These are phyloP conservation scores for Fusarium sp. DNA, from an alignment of 2,329 filamentous ascomycete genomes.

Conservation along the genomic window DNA sequence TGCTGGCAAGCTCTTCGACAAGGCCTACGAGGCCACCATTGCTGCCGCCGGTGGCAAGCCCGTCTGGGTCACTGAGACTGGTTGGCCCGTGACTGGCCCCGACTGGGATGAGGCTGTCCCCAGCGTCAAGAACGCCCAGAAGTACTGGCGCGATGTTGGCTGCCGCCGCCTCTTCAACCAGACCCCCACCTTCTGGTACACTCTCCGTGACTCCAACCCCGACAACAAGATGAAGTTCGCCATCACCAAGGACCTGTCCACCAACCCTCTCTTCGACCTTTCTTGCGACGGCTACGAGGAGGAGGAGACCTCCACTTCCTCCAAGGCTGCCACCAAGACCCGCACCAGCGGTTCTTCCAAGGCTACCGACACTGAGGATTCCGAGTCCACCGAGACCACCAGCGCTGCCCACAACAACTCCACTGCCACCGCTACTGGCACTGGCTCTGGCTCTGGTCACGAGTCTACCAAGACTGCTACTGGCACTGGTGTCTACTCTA, in stretches of 20 bases:
- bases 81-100: constrained; percentile 70
- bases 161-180: constrained; percentile 69
- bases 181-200: constrained; percentile 71
- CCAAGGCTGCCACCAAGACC: constrained; percentile 39
- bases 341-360: constrained; percentile 12
- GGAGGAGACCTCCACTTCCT: constrained; percentile 36
- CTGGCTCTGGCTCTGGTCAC: constrained; percentile 58
- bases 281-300: constrained; percentile 58
- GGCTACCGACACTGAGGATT: constrained; percentile 9
- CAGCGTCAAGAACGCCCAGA: constrained; percentile 68
- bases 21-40: constrained; percentile 57
- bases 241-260: constrained; percentile 65
- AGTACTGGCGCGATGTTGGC: constrained; percentile 72
- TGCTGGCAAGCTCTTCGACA: constrained; percentile 65
- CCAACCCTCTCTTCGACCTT: constrained; percentile 64
- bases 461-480: constrained; percentile 18
- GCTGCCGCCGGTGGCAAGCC: constrained; percentile 63
- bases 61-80: constrained; percentile 74
- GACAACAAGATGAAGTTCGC: constrained; percentile 69
- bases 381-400: constrained; percentile 52
- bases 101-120: constrained; percentile 66
- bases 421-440: constrained; percentile 62
- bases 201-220: constrained; percentile 70
- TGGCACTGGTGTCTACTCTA: constrained; percentile 25
- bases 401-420: constrained; percentile 62